phyloP scores from a whole-genome alignment of 148 eudicot genomes.

The Persicaria maculosa region DNA sequence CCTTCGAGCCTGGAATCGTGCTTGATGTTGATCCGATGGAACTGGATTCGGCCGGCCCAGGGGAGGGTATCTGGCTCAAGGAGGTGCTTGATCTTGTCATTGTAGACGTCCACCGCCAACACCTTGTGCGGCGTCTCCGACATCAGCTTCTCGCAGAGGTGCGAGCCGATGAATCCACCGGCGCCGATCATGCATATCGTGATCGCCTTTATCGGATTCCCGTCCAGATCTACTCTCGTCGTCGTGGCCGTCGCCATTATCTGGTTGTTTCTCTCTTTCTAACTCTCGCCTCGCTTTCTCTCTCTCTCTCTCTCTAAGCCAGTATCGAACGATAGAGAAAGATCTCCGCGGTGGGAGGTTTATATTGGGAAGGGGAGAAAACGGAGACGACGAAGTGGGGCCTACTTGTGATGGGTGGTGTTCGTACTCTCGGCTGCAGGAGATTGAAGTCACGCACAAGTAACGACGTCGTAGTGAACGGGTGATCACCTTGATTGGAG shows the following conservation, averaged over 20 bases:
- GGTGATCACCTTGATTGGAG: background rate
- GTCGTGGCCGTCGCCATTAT: slow-evolving; percentile 32
- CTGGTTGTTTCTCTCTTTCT: background rate
- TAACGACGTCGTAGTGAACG: background rate
- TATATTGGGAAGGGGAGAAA: slow-evolving; percentile 1
- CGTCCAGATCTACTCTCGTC: slow-evolving; percentile 82
- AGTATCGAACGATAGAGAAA: background rate
- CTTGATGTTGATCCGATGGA: slow-evolving; percentile 87
- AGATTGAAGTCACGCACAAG: background rate
- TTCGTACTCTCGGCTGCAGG: background rate
- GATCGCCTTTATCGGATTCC: slow-evolving; percentile 53
- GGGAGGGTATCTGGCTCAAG: slow-evolving; percentile 57
- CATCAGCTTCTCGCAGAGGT: slow-evolving; percentile 88
- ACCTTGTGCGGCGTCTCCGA: slow-evolving; percentile 81
- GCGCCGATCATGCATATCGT: slow-evolving; percentile 98
- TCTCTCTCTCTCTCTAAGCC: background rate
- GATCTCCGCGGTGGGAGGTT: background rate
- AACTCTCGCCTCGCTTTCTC: background rate
- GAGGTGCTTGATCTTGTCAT: slow-evolving; percentile 91
- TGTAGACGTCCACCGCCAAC: slow-evolving; percentile 90
- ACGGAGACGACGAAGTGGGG: background rate
- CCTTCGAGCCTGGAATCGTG: slow-evolving; percentile 96
- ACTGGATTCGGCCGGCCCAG: slow-evolving; percentile 65
- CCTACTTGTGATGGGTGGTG: background rate
- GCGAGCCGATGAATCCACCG: slow-evolving; percentile 96